Evolutionary conservation across 768 basidiomycete species (phyloP), one percentile per base, ranked within the genome.

Genomic region (Candolleomyces aberdarensis): DNA sequence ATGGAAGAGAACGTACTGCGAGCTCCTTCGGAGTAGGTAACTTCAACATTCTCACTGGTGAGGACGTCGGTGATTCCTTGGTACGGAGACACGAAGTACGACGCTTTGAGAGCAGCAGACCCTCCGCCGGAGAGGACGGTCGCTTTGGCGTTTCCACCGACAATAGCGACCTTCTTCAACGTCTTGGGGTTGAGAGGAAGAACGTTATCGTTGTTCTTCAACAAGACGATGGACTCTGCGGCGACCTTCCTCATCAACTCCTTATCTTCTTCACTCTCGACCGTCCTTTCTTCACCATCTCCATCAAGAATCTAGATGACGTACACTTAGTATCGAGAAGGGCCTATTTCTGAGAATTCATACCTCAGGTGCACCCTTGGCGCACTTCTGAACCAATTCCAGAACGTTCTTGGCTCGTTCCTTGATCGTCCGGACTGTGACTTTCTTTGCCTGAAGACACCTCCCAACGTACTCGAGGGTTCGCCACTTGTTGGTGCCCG

Each of bases 1-100:
- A 32, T 60, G 40, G 53, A 46, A 61, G 7, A 31, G 62, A 5
- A 65, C 80, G 26, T 65, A 89, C 89, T 83, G 64, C 84, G 73
- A 13, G 88, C 88, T 20, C 90, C 90, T 68, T 91, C 88, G 57
- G 81, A 80, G 65, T 86, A 90, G 0, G 80, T 80, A 17, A 91
- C 76, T 64, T 89, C 78, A 1, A 86, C 78, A 36, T 76, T 74
- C 32, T 62, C 63, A 13, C 76, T 75, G 32, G 72, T 64, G 20
- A 91, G 74, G 0, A 84, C 87, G 14, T 80, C 77, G 17, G 82
- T 78, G 36, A 95, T 85, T 2, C 92, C 92, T 31, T 92, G 84
- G 69, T 85, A 92, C 0, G 93, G 92, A 5, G 84, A 85, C 51
- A 89, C 72, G 63, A 89, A 89, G 76, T 90, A 94, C 4, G 86